These are phyloP conservation scores for Boletus rufocinnamomeus DNA, from an alignment of 768 basidiomycete genomes.

Conservation along the genomic window DNA sequence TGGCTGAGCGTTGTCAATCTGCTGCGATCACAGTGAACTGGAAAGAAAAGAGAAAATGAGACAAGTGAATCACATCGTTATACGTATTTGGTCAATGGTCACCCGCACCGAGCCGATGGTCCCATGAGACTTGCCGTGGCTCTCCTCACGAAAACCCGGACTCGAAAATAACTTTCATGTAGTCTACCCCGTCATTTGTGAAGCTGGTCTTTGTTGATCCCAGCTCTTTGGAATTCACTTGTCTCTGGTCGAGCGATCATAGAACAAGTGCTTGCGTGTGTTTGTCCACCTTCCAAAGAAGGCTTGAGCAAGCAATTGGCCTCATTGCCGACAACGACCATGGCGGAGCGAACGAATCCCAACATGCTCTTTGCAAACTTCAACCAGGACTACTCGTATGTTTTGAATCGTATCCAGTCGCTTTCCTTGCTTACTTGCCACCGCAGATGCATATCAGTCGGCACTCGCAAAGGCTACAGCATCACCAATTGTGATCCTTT, in stretches of 20 bases:
- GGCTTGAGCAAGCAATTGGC: constrained; percentile 1
- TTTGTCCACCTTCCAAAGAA: constrained; percentile 21
- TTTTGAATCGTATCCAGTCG: not conserved
- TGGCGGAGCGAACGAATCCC: constrained; percentile 43
- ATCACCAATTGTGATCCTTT: constrained; percentile 99
- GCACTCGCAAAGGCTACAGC: constrained; percentile 92
- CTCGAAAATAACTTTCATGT: not conserved
- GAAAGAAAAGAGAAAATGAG: constrained; percentile 50
- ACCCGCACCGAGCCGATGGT: constrained; percentile 17
- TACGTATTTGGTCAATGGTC: constrained; percentile 28
- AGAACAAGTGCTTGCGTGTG: constrained; percentile 10
- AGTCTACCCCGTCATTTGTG: not conserved
- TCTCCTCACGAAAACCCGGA: not conserved
- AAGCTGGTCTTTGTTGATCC: not conserved
- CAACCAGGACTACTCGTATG: constrained; percentile 96
- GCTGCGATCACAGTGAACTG: not conserved
- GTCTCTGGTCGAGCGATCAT: not conserved
- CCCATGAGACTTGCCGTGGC: not conserved
- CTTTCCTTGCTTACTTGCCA: constrained; percentile 3
- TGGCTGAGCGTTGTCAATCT: constrained; percentile 5
- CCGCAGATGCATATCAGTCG: constrained; percentile 84
- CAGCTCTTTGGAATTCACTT: not conserved
- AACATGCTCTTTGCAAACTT: constrained; percentile 89
- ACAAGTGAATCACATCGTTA: not conserved
- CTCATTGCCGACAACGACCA: constrained; percentile 21